These are phyloP conservation scores for Erysimum cheiranthoides DNA, from an alignment of 345 rosid species.

Conservation along the genomic window DNA sequence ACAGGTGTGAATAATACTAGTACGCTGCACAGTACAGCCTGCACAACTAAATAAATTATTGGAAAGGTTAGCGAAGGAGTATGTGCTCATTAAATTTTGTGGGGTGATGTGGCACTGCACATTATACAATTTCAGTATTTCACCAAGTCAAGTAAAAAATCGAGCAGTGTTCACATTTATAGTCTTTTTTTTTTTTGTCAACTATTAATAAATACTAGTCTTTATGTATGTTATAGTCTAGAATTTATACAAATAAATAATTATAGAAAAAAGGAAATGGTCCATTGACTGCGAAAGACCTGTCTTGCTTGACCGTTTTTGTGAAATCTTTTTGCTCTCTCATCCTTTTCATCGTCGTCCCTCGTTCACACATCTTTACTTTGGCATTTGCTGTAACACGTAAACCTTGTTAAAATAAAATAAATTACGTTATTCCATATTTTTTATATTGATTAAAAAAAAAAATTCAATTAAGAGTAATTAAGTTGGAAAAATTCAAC, in stretches of 20 bases:
- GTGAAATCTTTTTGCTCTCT: constrained; percentile 14
- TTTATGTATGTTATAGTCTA: neutral
- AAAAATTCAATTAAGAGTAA: too few relatives aligned
- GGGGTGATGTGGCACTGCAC: neutral
- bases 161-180: neutral
- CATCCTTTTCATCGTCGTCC: constrained; percentile 1
- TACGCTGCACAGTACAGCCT: too few relatives aligned
- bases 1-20: neutral
- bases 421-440: too few relatives aligned
- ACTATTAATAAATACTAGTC: too few relatives aligned
- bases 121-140: neutral
- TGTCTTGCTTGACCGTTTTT: neutral
- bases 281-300: constrained; percentile 23
- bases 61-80: neutral
- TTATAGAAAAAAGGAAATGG: constrained; percentile 7
- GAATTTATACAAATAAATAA: neutral
- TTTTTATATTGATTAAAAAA: too few relatives aligned
- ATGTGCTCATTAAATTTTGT: neutral
- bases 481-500: too few relatives aligned
- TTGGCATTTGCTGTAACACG: neutral
- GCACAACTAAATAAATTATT: too few relatives aligned
- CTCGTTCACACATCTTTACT: constrained; percentile 20
- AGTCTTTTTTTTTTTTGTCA: neutral
- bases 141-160: constrained; percentile 3
- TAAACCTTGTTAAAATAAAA: neutral